Evolutionary conservation across 371 early-diverging fungal species (phyloP).

Genomic region (Syncephalastrum racemosum): DNA sequence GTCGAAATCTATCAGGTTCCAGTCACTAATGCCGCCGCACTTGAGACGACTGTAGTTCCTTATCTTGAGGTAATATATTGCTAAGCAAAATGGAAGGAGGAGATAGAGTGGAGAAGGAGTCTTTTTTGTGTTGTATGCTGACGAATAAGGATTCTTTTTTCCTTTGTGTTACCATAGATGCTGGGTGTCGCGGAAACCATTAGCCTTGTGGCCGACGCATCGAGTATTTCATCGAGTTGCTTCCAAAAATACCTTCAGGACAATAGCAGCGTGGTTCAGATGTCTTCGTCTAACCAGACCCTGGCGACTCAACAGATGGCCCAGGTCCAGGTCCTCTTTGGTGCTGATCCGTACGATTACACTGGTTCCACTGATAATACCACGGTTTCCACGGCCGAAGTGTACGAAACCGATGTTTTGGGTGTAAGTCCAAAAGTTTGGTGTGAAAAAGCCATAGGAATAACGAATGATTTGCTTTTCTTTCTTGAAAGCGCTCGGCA

Average conservation of each 20-base stretch:
- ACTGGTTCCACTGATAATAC: constrained; percentile 22
- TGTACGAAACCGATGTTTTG: constrained; percentile 50
- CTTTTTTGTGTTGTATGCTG: constrained; percentile 2
- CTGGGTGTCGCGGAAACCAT: constrained; percentile 63
- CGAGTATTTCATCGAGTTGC: constrained; percentile 65
- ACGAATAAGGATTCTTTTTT: background rate
- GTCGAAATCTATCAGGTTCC: constrained; percentile 60
- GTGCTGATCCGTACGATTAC: constrained; percentile 15
- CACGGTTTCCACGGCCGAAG: constrained; percentile 29
- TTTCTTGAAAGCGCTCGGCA: constrained; percentile 57
- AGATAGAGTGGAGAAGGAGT: background rate
- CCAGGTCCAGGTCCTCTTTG: constrained; percentile 47
- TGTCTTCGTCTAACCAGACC: constrained; percentile 43
- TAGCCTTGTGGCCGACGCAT: constrained; percentile 54
- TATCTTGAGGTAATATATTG: constrained; percentile 56
- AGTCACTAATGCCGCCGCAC: constrained; percentile 54
- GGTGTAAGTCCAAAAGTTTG: constrained; percentile 43
- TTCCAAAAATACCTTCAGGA: constrained; percentile 52
- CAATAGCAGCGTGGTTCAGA: constrained; percentile 22
- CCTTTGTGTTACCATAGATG: constrained; percentile 34
- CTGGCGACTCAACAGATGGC: constrained; percentile 39
- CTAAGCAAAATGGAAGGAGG: background rate
- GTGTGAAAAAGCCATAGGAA: background rate
- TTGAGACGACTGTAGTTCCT: constrained; percentile 64
- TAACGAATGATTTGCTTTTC: background rate